Conservation (phyloP, 2,329 filamentous ascomycete species). For the Colletotrichum lupini region DNA sequence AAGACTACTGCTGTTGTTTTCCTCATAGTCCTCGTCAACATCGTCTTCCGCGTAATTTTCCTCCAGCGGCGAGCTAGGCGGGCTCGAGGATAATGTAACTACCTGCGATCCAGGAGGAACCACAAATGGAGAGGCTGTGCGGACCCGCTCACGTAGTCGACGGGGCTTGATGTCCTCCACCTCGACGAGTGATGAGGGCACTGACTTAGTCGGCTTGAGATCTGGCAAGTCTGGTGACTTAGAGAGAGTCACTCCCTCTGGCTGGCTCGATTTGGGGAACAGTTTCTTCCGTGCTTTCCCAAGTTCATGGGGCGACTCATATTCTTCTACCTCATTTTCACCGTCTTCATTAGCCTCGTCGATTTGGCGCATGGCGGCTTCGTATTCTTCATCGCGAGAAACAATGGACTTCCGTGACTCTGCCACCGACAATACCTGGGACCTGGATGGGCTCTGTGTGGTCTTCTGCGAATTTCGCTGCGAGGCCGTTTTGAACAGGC, state of each 20-base stretch:
- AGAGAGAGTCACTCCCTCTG: constrained; percentile 28
- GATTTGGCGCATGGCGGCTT: constrained; percentile 56
- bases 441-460: constrained; percentile 44
- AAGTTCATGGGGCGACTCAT: constrained; percentile 30
- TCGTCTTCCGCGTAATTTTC: constrained; percentile 53
- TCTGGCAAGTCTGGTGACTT: constrained; percentile 38
- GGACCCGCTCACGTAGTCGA: background rate
- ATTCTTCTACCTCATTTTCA: constrained; percentile 36
- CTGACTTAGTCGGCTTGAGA: constrained; percentile 35
- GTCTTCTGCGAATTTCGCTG: constrained; percentile 46
- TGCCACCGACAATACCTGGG: constrained; percentile 40
- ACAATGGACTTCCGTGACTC: constrained; percentile 42
- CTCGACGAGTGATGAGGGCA: constrained; percentile 11
- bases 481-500: constrained; percentile 55
- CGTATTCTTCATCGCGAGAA: constrained; percentile 50
- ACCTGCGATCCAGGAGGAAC: constrained; percentile 46
- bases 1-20: constrained; percentile 29
- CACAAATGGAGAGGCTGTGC: constrained; percentile 37
- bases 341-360: constrained; percentile 48
- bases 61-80: constrained; percentile 31
- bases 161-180: background rate
- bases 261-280: constrained; percentile 48
- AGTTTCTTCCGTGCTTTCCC: constrained; percentile 36
- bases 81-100: constrained; percentile 44
- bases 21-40: constrained; percentile 49